Evolutionary conservation across 2,329 filamentous ascomycete genomes (phyloP), one percentile per base, ranked within the genome.

Genomic region (Pseudogymnoascus destructans): DNA sequence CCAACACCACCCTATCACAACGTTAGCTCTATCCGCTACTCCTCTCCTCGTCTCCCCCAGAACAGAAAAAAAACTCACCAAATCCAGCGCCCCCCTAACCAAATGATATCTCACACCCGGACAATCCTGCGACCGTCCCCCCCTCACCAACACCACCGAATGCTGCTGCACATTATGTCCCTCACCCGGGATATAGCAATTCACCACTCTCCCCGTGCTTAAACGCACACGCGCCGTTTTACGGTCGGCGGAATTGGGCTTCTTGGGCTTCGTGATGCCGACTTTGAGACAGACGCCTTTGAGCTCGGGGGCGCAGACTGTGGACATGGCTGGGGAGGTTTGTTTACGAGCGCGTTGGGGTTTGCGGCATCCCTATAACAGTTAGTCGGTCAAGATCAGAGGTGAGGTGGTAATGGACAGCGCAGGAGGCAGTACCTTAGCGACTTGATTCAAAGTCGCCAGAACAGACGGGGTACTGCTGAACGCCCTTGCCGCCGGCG

Each of bases 131-230:
- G 83, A 84, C 70, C 93, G 80, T 1, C 93, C 93, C 60, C 93
- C 93, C 64, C 93, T 80, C n/a, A 98, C 91, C 64, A 97, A 77
- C 59, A 98, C 93, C 52, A 98, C 93, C 67, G 87, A 95, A 77
- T 98, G 95, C 79, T 97, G 93, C 78, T 97, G 92, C 64, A 97
- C 91, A 73, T 97, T 98, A 75, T 98, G 93, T 55, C 93, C 92
- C 80, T 97, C 92, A 57, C 93, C 93, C 32, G 91, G 90, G 68
- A 98, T 96, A 75, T 96, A 97, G 23, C 88, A 89, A 60, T 89
- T 95, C 62, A 98, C 79, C 60, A 95, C 80, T 69, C 84, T 89
- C 58, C 93, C 93, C 63, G 82, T 91, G 61, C 87, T 93, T 70
- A 98, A 76, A 65, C 91, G 79, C 17, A 98, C 86, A 77, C 92